phyloP scores from a whole-genome alignment of 2,329 filamentous ascomycete species.

The Tolypocladium guangdongense region DNA sequence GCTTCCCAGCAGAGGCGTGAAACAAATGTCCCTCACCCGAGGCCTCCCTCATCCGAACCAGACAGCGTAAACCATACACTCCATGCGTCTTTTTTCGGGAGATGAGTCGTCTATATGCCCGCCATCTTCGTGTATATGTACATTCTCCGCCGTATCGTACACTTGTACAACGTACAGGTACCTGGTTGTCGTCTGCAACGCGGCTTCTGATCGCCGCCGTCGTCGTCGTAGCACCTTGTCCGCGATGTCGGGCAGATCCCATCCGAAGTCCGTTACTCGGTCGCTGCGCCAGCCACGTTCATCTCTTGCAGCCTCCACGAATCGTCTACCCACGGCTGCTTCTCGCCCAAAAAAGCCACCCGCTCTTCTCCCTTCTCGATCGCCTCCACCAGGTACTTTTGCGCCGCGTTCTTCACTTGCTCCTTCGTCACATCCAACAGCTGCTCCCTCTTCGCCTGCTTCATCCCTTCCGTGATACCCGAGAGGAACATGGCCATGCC shows the following conservation, averaged over 20 bases:
- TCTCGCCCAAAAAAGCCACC: slow-evolving; percentile 70
- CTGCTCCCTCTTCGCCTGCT: slow-evolving; percentile 70
- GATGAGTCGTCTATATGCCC: slow-evolving; percentile 14
- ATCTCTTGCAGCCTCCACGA: slow-evolving; percentile 70
- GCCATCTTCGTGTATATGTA: slow-evolving; percentile 7
- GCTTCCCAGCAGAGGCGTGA: not conserved
- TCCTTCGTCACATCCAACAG: slow-evolving; percentile 76
- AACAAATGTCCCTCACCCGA: not conserved
- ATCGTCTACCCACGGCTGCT: slow-evolving; percentile 65
- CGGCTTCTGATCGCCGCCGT: not conserved
- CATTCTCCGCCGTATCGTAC: slow-evolving; percentile 4
- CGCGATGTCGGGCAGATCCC: not conserved
- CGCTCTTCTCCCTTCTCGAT: slow-evolving; percentile 49
- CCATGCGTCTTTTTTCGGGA: slow-evolving; percentile 8
- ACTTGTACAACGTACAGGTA: slow-evolving; percentile 4
- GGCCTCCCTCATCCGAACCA: not conserved
- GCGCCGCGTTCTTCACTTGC: slow-evolving; percentile 71
- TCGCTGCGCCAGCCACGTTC: slow-evolving; percentile 40
- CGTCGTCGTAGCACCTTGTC: not conserved
- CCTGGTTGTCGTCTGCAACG: not conserved
- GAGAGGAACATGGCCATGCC: slow-evolving; percentile 79
- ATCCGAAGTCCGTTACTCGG: not conserved
- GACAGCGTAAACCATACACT: not conserved
- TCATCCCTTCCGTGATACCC: slow-evolving; percentile 81
- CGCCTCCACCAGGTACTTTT: slow-evolving; percentile 66